phyloP scores from a whole-genome alignment of 805 yeast species.

The Hanseniaspora jakobsenii region DNA sequence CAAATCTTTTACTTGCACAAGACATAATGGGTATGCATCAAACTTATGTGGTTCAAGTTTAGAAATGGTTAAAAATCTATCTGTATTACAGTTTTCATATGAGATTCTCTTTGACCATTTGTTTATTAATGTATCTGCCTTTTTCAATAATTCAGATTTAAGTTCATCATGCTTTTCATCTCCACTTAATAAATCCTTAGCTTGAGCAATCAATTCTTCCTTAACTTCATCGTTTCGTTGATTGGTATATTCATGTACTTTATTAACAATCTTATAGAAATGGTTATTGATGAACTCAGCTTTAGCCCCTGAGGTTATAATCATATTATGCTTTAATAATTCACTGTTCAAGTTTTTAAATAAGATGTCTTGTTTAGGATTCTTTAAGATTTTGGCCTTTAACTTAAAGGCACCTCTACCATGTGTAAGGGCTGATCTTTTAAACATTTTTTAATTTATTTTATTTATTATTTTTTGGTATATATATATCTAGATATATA shows the following conservation, averaged over 20 bases:
- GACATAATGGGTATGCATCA: conserved; percentile 82
- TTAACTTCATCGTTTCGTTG: background rate
- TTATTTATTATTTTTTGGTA: background rate
- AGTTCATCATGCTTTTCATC: conserved; percentile 31
- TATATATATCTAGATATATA: background rate
- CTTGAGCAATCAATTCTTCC: conserved; percentile 18
- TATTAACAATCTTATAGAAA: conserved; percentile 40
- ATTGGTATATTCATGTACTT: no score
- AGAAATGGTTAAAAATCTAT: conserved; percentile 79
- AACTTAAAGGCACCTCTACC: conserved; percentile 12
- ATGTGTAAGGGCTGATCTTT: conserved; percentile 11
- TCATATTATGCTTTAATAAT: conserved; percentile 55
- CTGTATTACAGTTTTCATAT: conserved; percentile 23
- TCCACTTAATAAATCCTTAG: conserved; percentile 37
- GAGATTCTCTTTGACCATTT: conserved; percentile 30
- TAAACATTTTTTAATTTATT: conserved; percentile 1
- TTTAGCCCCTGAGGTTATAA: conserved; percentile 61
- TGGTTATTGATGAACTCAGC: conserved; percentile 50
- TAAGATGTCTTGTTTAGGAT: conserved; percentile 12
- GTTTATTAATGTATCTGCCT: conserved; percentile 45
- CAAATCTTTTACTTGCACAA: conserved; percentile 75
- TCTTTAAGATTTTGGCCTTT: background rate
- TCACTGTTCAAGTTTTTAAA: conserved; percentile 25
- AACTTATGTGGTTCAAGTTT: conserved; percentile 76
- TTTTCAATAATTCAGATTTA: conserved; percentile 49